Evolutionary conservation across 2,329 filamentous ascomycete genomes (phyloP), one percentile per base, ranked within the genome.

Genomic region (Fusarium protoensiforme): DNA sequence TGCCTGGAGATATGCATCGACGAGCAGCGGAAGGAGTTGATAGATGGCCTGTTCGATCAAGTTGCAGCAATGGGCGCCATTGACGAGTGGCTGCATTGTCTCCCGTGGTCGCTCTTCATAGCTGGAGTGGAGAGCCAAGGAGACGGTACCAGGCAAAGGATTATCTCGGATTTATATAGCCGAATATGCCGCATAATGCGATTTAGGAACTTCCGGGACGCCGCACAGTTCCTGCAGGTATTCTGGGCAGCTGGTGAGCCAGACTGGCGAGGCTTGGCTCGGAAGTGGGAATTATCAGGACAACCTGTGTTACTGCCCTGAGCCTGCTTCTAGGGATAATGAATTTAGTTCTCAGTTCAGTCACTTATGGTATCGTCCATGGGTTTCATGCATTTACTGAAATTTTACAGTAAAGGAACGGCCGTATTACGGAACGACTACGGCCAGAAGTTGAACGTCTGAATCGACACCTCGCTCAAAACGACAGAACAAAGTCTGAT

Each of bases 91-190:
- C 33, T 68, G 5, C 66, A 68, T 3, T 56, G 46, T 4, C 46
- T 68, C 4, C 46, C 57, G 4, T 68, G 66, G 66, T 58, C 61
- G 13, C 38, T 68, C 5, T 68, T 68, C 27, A 61, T 68, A 3
- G 66, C 56, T 7, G 66, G 66, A 13, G 56, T 65, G 3, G 66
- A 68, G 48, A 57, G 48, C 4, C 51, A 61, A 2, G 61, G 14
- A 1, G 22, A 60, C 7, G 22, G 2, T 0, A 27, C 22, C 11
- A 61, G 48, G 24, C 66, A 68, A 27, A 39, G 5, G 1, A 41
- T 58, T 2, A 56, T 68, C 5, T 53, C 48, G 9, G 39, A 57
- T 8, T 13, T 65, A 7, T 68, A 68, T 7, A 9, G 31, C 7
- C 27, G 39, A 1, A 60, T 54, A 5, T 60, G 38, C 11, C 38